Evolutionary conservation across 345 rosid species (phyloP), one percentile per base, ranked within the genome.

Genomic region (Citrus trifoliata): DNA sequence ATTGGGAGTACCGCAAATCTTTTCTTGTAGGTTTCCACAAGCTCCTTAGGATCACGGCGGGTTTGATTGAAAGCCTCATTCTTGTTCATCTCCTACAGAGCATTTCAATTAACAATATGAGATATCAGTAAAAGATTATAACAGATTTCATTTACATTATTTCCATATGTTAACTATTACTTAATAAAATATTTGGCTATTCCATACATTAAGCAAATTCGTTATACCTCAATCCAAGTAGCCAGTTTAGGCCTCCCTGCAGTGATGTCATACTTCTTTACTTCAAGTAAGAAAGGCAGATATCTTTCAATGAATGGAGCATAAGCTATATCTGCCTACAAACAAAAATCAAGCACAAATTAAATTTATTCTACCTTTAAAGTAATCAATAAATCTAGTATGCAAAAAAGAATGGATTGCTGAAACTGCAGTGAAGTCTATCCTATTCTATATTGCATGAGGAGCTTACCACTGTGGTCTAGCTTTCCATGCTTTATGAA

Each of bases 261-360:
- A 40, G 93, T 92, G 21, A 91, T 80, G 79, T 93, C 96, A 58
- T 81, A 82, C 64, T 87, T 81, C 77, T 86, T 86, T 40, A 82
- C 93, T 63, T 95, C 92, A 51, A 40, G 80, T 42, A 91, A 79
- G 82, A 85, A 86, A 33, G 86, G 87, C 10, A 42, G 87, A 35
- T 69, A 87, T 73, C 98, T 87, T 83, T 93, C 98, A 8, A 93
- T 85, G 71, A 92, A 92, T 59, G 99, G 93, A 74, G 79, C 86
- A 81, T 91, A 92, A 77, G 92, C 95, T 80, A 95, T 86, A 85
- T 91, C 98, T 74, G 84, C 96, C 98, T 90, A 85, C 40, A 65
- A 24, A 62, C 28, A 40, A 14, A 78, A 2, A 72, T 70, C 24
- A 30, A 32, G 28, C n/a, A 68, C 18, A 46, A 46, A 46, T 28